Evolutionary conservation across 2,329 filamentous ascomycete genomes (phyloP).

Genomic region (Emergomyces africanus): DNA sequence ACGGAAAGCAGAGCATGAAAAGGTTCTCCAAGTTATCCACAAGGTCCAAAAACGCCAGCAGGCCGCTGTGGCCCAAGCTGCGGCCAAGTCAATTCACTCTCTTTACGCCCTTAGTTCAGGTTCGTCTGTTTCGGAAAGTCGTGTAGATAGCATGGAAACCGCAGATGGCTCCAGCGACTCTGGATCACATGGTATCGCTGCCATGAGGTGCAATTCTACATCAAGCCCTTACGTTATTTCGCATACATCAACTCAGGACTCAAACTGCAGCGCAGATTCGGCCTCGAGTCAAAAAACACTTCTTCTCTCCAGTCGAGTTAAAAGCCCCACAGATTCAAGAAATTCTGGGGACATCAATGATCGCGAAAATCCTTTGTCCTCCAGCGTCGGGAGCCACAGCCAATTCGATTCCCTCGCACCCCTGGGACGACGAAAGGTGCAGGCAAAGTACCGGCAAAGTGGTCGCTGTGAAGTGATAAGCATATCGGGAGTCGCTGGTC

Average conservation of each 20-base stretch:
- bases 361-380: slow-evolving; percentile 25
- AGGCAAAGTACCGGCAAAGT: slow-evolving; percentile 37
- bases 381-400: slow-evolving; percentile 13
- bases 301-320: slow-evolving; percentile 17
- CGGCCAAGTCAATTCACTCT: slow-evolving; percentile 24
- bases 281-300: slow-evolving; percentile 21
- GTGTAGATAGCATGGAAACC: slow-evolving; percentile 34
- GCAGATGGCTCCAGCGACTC: slow-evolving; percentile 45
- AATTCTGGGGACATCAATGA: slow-evolving; percentile 25
- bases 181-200: slow-evolving; percentile 30
- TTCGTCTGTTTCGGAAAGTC: slow-evolving; percentile 41
- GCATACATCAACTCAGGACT: slow-evolving; percentile 24
- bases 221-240: slow-evolving; percentile 6
- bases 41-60: slow-evolving; percentile 56
- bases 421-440: slow-evolving; percentile 28
- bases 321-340: slow-evolving; percentile 26
- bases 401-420: slow-evolving; percentile 9
- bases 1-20: slow-evolving; percentile 56
- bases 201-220: slow-evolving; percentile 24
- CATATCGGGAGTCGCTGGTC: slow-evolving; percentile 43
- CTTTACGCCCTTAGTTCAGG: slow-evolving; percentile 39
- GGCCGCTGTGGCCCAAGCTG: slow-evolving; percentile 20
- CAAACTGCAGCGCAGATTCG: slow-evolving; percentile 23
- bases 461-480: slow-evolving; percentile 49
- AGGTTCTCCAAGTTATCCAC: slow-evolving; percentile 62